Base-by-base conservation (phyloP, 148 eudicot species). In the Nepenthes mirabilis region DNA sequence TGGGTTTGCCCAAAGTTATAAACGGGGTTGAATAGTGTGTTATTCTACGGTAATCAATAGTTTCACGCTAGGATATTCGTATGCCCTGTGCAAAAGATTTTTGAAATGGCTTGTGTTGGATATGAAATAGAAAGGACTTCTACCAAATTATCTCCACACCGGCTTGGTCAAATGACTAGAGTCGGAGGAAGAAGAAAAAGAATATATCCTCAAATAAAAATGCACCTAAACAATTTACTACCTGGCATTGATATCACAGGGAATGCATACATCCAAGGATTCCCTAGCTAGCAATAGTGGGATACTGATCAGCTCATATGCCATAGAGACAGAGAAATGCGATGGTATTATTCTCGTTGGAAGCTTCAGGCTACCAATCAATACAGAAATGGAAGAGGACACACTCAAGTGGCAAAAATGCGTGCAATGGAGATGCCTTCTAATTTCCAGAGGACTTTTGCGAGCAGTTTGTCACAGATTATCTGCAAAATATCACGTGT, bases 251-350 rank as follows among this genome's bases (percentile, higher is more conserved):
- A 5, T 49, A 11, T 49, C 11, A 8, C 71, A 77, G 82, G 75
- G 80, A 81, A 34, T 81, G 86, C 55, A 75, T 81, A 37, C 80
- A 73, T 68, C 83, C 80, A 9, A 13, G 76, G 62, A 74, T 82
- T 14, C 80, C 80, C 14, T 83, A 75, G 8, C 55, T 82, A 14
- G 83, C 83, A 43, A 68, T 78, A 32, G 54, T 78, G 0, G 83
- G 83, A 7, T 82, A 67, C 58, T 65, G 76, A 76, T 75, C 58
- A 73, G 80, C 53, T 54, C 72, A 1, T 36, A 80, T 14, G 59
- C 37, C 3, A 51, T 78, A 37, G 70, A 54, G 64, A 78, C 1
- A 58, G 73, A 12, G 83, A 82, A 52, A 68, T 75, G 56, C 62
- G 78, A 55, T 82, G 83, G 86, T 43, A 52, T 56, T 50, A 61